Percentiles rank a stretch among this genome's conserved stretches.
Evolutionary conservation across 192 early-diverging fungal genomes (phyloP).

Genomic region (Coemansia sp.): DNA sequence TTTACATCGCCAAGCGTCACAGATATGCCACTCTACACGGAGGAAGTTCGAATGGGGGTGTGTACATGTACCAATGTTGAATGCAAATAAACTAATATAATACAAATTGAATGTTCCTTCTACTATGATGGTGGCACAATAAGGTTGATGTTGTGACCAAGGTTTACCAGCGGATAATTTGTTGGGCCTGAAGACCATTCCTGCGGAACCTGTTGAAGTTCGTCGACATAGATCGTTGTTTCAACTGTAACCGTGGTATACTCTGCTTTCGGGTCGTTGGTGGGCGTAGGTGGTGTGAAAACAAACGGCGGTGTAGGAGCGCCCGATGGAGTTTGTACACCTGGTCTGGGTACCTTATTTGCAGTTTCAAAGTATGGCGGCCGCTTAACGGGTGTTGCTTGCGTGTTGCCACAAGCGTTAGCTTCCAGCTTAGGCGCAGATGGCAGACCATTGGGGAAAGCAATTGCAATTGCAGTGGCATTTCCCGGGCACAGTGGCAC

Average conservation of each 20-base stretch:
- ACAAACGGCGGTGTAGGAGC: background rate
- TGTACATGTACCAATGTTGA: background rate
- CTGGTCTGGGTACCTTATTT: background rate
- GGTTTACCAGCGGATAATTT: background rate
- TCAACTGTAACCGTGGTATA: background rate
- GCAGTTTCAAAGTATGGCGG: conserved; percentile 38
- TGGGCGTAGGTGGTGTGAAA: background rate
- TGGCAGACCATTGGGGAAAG: conserved; percentile 44
- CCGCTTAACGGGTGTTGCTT: conserved; percentile 22
- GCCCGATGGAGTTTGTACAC: background rate
- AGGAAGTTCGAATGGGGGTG: background rate
- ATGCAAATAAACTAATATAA: background rate
- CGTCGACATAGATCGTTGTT: background rate
- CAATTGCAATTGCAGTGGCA: conserved; percentile 34
- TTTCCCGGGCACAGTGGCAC: conserved; percentile 52
- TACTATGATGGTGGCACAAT: conserved; percentile 1
- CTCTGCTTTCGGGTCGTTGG: background rate
- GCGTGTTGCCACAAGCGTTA: conserved; percentile 30
- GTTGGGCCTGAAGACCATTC: background rate
- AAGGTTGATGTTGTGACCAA: background rate
- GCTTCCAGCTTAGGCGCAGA: conserved; percentile 23
- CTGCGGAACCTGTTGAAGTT: background rate
- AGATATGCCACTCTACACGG: background rate
- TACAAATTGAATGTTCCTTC: background rate
- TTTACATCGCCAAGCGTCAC: background rate